Evolutionary conservation across 805 yeast genomes (phyloP), one percentile per base, ranked within the genome.

Genomic region (Wickerhamiella brachini): DNA sequence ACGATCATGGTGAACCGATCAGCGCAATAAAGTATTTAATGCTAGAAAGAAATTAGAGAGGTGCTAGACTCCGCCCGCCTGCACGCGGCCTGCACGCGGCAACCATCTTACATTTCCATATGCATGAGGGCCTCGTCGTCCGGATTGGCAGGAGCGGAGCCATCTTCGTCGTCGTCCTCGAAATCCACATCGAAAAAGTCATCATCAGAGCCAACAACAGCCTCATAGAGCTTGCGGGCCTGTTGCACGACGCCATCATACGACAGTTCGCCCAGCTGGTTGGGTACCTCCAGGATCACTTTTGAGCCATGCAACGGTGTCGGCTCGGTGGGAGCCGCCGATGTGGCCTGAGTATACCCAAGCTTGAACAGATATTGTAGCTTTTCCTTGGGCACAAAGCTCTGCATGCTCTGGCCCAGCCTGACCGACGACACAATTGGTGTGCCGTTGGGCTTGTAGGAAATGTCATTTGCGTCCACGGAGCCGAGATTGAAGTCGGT

Each of bases 141-240:
- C 66, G 67, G 65, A 48, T 67, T 71, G 53, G 65, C 68, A 20
- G 58, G 56, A 15, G 51, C 55, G 9, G 56, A 54, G 8, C 57
- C 53, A 18, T 51, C 69, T 22, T 66, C 70, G 49, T 68, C 71
- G 29, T 71, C 76, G 65, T 90, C 97, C 67, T 90, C 97, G 63
- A 90, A 90, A 67, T 90, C 97, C 43, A 90, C 85, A 65, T 87
- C 95, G 63, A 90, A 90, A 69, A 93, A 93, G 67, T 90, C 97
- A 60, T 90, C 97, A 63, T 85, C 93, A 1, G 95, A 78, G 9
- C 97, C 97, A 10, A 93, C 94, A 55, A 90, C 81, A 51, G 75
- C 73, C 54, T 78, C 80, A 65, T 86, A 90, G 43, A 90, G 64
- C 20, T 77, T 69, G 62, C 80, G 83, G 6, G 89, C 87, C 54